A percentile compares a stretch with the other conserved stretches of the same genome.
These are phyloP conservation scores for Psilocybe cubensis DNA, from an alignment of 768 basidiomycete species.

Conservation along the genomic window DNA sequence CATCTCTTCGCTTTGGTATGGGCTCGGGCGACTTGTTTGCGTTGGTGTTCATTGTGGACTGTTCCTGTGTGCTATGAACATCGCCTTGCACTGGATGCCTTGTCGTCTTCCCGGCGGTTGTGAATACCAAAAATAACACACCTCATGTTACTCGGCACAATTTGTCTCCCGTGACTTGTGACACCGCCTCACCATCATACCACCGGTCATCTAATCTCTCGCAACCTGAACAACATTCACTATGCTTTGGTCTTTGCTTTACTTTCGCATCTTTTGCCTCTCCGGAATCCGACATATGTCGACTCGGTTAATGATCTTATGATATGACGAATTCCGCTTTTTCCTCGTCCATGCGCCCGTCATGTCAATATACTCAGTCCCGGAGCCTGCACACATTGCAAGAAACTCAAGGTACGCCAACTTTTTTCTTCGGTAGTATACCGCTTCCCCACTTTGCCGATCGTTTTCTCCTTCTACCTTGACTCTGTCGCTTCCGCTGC, in stretches of 20 bases:
- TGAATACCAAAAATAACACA: not conserved
- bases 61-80: not conserved
- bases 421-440: conserved; percentile 8
- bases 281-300: conserved; percentile 10
- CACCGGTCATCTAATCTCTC: conserved; percentile 12
- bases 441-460: conserved; percentile 11
- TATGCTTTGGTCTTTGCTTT: conserved; percentile 8
- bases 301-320: conserved; percentile 1
- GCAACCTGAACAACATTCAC: not conserved
- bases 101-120: not conserved
- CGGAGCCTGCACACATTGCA: conserved; percentile 86
- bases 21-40: not conserved
- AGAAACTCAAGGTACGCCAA: conserved; percentile 77
- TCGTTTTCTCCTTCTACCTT: not conserved
- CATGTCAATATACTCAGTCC: conserved; percentile 45
- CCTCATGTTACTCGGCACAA: conserved; percentile 8
- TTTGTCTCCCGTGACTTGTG: conserved; percentile 16
- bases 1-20: not conserved
- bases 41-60: not conserved
- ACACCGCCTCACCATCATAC: conserved; percentile 16
- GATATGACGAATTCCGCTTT: not conserved
- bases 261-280: conserved; percentile 11
- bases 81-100: not conserved
- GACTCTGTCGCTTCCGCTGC: conserved; percentile 1
- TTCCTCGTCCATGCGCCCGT: not conserved